Evolutionary conservation across 2,329 filamentous ascomycete genomes (phyloP).

Genomic region (Didymella segeticola): DNA sequence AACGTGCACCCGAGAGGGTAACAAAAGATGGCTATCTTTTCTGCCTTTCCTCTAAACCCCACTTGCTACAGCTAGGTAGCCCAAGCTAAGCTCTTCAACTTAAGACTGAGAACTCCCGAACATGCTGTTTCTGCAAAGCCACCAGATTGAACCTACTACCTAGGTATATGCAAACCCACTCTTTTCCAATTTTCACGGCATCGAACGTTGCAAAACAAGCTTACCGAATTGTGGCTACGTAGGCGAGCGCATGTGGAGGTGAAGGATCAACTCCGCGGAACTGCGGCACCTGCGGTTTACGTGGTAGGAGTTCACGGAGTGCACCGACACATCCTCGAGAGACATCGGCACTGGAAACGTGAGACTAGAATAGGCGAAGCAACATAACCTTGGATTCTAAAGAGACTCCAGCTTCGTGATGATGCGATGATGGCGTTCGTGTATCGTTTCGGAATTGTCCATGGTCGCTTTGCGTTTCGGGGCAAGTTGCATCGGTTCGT

Average conservation of each 20-base stretch:
- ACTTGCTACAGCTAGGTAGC: no score
- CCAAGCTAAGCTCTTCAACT: no score
- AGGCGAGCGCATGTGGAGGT: conserved; percentile 8
- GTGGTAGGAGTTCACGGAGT: no score
- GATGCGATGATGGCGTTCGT: neutral
- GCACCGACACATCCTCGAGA: neutral
- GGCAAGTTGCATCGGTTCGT: neutral
- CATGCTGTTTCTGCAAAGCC: no score
- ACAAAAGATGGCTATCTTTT: no score
- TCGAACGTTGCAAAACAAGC: conserved; percentile 7
- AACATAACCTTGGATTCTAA: neutral
- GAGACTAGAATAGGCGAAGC: neutral
- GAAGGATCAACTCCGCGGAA: neutral
- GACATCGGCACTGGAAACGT: neutral
- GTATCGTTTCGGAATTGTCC: neutral
- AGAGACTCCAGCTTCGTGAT: neutral
- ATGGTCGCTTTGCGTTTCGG: neutral
- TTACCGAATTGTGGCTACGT: conserved; percentile 4
- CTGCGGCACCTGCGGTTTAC: conserved; percentile 3
- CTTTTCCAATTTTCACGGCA: no score
- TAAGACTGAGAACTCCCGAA: no score
- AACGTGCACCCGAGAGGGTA: no score
- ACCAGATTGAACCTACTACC: no score
- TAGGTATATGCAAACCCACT: no score
- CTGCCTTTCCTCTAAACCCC: no score